Base-by-base conservation (phyloP, 176 grass and related monocot genomes). In the Carex scoparia region DNA sequence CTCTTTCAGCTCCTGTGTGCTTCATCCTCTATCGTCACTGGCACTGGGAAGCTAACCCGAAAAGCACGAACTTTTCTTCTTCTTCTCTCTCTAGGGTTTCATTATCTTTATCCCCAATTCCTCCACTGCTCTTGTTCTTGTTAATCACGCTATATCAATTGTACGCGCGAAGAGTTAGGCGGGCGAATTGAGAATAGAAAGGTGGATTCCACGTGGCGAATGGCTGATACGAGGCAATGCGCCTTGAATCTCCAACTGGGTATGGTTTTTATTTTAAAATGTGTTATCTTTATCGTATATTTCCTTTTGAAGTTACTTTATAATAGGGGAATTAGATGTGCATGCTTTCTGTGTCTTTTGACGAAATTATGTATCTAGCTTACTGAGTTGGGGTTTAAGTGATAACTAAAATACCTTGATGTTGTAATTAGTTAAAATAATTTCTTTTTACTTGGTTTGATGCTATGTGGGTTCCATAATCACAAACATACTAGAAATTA, bases 151-250 rank as follows among this genome's bases (percentile, higher is more conserved):
- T 57, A 16, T 28, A 7, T 35, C 23, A 40, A 40, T 40, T 40
- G 38, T 7, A 55, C 74, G 27, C 8, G 27, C 73, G 49, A 55
- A 27, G 23, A 56, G 11, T 31, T 56, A 8, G 23, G 73, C 27
- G 27, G 46, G 72, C 10, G 10, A 76, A 55, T 23, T 30, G 23
- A 33, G 16, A 0, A 57, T 2, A 23, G 8, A 13, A 78, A 57
- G 74, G 74, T 57, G 51, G 74, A 78, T 57, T 78, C 51, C 2
- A 33, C 74, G 23, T 78, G 74, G 74, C 74, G 74, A 57, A 18
- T 78, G 48, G 74, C 51, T 55, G 74, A 78, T 78, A 32, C 74
- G 74, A 58, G 74, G 74, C 13, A 28, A 57, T 57, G 33, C 74
- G 74, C 74, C 6, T 78, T 78, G 16, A 78, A 57, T 78, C 51